Evolutionary conservation across 2,329 filamentous ascomycete species (phyloP), one percentile per base, ranked within the genome.

Genomic region (Albifimbria verrucaria): DNA sequence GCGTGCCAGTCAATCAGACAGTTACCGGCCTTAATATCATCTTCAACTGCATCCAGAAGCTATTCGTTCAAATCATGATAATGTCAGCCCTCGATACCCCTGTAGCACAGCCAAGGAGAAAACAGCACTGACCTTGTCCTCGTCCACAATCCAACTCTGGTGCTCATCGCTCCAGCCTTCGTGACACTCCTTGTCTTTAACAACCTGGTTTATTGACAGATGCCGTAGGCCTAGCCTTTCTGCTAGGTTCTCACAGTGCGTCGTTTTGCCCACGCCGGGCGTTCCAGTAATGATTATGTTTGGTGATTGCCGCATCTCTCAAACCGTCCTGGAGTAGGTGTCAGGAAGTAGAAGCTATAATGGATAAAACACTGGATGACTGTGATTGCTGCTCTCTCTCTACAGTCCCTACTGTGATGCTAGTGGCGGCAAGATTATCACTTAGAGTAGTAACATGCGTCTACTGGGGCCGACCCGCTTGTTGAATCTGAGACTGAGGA

Each of bases 1-100:
- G 92, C 93, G 73, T 99, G 94, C 93, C 94, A 99, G 75, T 99
- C 94, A 65, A 99, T 89, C 62, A 99, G 85, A 70, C 85, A 90
- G 20, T 94, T 94, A 53, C 93, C 93, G 20, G 81, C 74, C 57
- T 86, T 81, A 39, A 90, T 81, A 56, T 94, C 87, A 52, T 89
- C 82, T 73, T 97, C 94, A 53, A 99, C 88, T 47, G 89, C 84
- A 68, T 99, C 94, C 21, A 99, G 80, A 26, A 99, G 76, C 86
- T 92, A 62, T 17, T 28, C 23, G 22, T 21, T 47, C 17, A 32
- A 44, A 43, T 22, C 20, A 41, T 26, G 44, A 11, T 51, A 62
- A 21, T 51, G 59, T 59, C 45, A 62, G 52, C 25, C 25, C 43
- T 52, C 28, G 11, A 21, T 26, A 7, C 46, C 15, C 46, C 28